phyloP scores from a whole-genome alignment of 768 basidiomycete genomes.

The Scleroderma citrinum region DNA sequence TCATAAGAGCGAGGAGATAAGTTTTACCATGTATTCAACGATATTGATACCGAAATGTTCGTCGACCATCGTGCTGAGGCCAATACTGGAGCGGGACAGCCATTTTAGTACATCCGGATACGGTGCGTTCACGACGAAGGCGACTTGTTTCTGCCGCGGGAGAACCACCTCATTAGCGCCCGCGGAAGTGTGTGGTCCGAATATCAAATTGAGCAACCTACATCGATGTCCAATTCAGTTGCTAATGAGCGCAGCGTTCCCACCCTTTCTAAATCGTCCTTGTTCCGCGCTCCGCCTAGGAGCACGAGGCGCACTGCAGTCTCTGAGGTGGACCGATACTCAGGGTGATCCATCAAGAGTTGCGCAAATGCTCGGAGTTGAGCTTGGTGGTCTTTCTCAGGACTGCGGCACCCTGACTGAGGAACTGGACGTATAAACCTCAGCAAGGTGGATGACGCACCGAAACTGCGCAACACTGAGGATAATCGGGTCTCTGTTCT shows the following conservation, averaged over 20 bases:
- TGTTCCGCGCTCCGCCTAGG: slow-evolving; percentile 82
- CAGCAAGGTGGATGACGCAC: slow-evolving; percentile 33
- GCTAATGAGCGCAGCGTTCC: slow-evolving; percentile 53
- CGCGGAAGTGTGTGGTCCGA: background rate
- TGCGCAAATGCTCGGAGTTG: slow-evolving; percentile 68
- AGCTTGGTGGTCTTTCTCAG: slow-evolving; percentile 88
- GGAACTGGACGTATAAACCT: background rate
- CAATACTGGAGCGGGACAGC: slow-evolving; percentile 73
- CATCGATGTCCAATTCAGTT: slow-evolving; percentile 57
- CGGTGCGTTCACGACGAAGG: slow-evolving; percentile 80
- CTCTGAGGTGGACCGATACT: slow-evolving; percentile 33
- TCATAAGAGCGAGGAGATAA: slow-evolving; percentile 3
- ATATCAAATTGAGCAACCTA: slow-evolving; percentile 27
- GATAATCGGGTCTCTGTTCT: slow-evolving; percentile 55
- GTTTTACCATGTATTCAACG: slow-evolving; percentile 90
- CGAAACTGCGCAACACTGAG: slow-evolving; percentile 92
- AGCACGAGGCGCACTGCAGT: slow-evolving; percentile 56
- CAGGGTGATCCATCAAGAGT: slow-evolving; percentile 55
- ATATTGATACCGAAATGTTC: slow-evolving; percentile 99
- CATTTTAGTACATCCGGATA: slow-evolving; percentile 65
- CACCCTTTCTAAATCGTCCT: slow-evolving; percentile 66
- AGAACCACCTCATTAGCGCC: background rate
- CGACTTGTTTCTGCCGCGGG: slow-evolving; percentile 50
- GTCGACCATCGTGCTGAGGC: slow-evolving; percentile 94
- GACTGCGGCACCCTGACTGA: slow-evolving; percentile 37